Percentiles rank a stretch among this genome's conserved stretches.
Conservation (phyloP, 768 basidiomycete genomes). For the Lactarius deliciosus region DNA sequence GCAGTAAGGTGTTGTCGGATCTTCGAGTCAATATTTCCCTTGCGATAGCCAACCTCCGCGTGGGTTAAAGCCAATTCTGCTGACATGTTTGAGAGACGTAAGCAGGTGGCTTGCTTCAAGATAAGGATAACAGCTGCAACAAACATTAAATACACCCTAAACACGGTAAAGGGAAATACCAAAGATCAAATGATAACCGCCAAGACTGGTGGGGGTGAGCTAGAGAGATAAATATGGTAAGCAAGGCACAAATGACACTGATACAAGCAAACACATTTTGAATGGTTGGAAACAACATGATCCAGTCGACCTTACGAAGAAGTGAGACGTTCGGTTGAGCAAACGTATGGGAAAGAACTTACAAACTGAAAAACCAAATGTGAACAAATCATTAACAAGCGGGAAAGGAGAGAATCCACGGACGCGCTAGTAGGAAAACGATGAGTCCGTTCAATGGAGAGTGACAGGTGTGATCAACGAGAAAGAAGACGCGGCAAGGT, state of each 20-base stretch:
- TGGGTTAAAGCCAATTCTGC: not conserved
- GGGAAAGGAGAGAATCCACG: not conserved
- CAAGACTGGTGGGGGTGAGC: not conserved
- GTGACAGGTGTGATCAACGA: too few relatives aligned
- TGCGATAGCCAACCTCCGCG: not conserved
- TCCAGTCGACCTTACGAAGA: too few relatives aligned
- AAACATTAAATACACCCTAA: not conserved
- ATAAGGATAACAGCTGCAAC: not conserved
- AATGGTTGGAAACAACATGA: too few relatives aligned
- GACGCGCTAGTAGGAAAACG: not conserved
- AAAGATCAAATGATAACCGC: not conserved
- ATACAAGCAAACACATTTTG: not conserved
- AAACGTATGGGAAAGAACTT: too few relatives aligned
- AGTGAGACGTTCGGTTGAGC: not conserved
- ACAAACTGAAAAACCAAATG: not conserved
- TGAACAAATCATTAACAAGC: not conserved
- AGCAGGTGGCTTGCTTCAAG: not conserved
- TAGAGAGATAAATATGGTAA: not conserved
- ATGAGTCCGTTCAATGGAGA: not conserved
- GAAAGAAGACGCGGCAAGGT: too few relatives aligned
- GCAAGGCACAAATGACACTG: not conserved
- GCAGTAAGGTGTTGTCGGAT: not conserved
- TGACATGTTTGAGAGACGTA: not conserved
- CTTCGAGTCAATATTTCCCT: not conserved
- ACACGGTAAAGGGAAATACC: not conserved